Base-by-base conservation (phyloP, 495 filamentous ascomycete genomes). In the Penicillium cataractarum region DNA sequence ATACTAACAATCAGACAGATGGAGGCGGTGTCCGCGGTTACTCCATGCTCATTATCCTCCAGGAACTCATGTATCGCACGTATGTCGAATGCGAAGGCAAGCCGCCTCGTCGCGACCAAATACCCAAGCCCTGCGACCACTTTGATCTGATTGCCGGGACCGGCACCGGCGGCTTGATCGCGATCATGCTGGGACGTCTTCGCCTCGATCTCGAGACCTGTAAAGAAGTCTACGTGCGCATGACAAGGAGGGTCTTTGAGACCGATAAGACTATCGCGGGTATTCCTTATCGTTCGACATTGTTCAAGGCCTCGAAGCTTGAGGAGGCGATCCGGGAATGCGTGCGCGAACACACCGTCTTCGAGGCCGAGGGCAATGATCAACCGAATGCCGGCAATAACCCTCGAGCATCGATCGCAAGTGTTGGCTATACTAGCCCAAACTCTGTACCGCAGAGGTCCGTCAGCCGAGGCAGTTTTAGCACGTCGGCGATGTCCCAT, bases 201-300 rank as follows among this genome's bases (percentile, higher is more conserved):
- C 89, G 95, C 49, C 84, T 99, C 67, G 93, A 98, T 68, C 78
- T 98, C 29, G 94, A 97, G 72, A 95, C 92, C 2, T 97, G 94
- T 83, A 97, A 96, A 76, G 89, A 96, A 62, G 87, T 97, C 12
- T 99, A 98, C 68, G 91, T 97, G 61, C 89, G 91, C 58, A 90
- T 99, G 83, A 99, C 95, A 40, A 87, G 89, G 65, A 88, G 87
- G 70, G 96, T 98, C 0, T 99, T 99, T 65, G 93, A 97, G 75
- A 97, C 95, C 10, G 96, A 99, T 78, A 99, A 99, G 79, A 98
- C 94, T 7, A 86, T 99, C 62, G 91, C 90, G 19, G 95, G 94
- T 15, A 95, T 99, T 57, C 95, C 94, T 0, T 97, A 95, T 68
- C 87, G 90, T 26, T 93, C 91, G 19, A 98, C 95, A 0, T 73